Percentiles rank a stretch among this genome's conserved stretches.
Conservation (phyloP, 108 stramenopile species). For the Fragilaria crotonensis region DNA sequence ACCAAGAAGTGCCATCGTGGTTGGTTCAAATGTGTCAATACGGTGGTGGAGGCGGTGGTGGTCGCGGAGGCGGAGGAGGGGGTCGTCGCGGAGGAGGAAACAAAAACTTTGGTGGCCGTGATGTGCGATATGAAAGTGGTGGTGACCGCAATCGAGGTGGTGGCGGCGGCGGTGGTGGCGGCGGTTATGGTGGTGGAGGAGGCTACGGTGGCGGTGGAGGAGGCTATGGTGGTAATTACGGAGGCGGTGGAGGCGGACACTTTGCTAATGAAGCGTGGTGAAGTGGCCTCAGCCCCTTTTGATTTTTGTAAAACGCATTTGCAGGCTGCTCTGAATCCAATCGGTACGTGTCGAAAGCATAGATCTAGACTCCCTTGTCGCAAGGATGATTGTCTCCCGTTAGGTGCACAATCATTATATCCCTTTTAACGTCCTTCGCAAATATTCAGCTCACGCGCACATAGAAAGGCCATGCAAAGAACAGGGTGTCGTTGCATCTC, state of each 20-base stretch:
- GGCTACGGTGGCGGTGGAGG: slow-evolving; percentile 1
- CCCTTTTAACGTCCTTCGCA: too few species aligned
- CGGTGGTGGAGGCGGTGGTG: slow-evolving; percentile 40
- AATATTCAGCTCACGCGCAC: background rate
- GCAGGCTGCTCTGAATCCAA: background rate
- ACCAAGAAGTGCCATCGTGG: slow-evolving; percentile 80
- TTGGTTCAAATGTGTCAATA: slow-evolving; percentile 68
- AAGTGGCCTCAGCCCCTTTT: background rate
- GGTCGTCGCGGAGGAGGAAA: slow-evolving; percentile 45
- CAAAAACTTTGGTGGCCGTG: slow-evolving; percentile 20
- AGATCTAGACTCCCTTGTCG: background rate
- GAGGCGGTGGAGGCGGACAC: slow-evolving; percentile 39
- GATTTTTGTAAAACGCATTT: background rate
- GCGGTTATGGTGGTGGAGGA: slow-evolving; percentile 3
- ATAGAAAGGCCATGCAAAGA: background rate
- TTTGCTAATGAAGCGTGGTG: slow-evolving; percentile 54
- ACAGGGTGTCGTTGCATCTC: background rate
- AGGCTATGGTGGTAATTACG: slow-evolving; percentile 15
- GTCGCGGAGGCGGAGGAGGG: slow-evolving; percentile 51
- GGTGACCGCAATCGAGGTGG: slow-evolving; percentile 14
- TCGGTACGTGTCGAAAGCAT: background rate
- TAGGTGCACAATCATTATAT: too few species aligned
- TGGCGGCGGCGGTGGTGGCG: slow-evolving; percentile 14
- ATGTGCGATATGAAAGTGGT: slow-evolving; percentile 18
- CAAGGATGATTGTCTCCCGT: too few species aligned